These are phyloP conservation scores for Xylaria cubensis DNA, from an alignment of 495 filamentous ascomycete species.

Conservation along the genomic window DNA sequence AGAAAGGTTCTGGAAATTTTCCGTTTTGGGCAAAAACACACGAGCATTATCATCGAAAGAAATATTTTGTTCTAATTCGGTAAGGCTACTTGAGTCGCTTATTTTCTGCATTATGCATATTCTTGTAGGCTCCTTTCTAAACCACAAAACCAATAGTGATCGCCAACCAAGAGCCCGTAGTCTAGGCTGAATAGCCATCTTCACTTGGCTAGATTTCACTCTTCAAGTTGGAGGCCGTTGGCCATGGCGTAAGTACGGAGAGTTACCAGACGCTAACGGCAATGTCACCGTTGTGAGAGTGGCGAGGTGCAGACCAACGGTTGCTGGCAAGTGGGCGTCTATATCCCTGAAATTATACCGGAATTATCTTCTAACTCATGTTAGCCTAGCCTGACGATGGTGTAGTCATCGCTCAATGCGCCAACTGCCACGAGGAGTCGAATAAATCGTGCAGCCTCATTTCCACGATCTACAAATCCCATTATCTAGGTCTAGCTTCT, in stretches of 20 bases:
- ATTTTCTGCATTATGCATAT: background rate
- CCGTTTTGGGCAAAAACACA: background rate
- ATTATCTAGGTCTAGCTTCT: constrained; percentile 7
- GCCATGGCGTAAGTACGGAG: background rate
- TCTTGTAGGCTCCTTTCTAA: background rate
- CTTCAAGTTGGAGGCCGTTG: background rate
- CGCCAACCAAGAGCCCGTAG: background rate
- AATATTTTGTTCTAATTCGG: background rate
- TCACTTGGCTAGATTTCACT: background rate
- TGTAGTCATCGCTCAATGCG: constrained; percentile 12
- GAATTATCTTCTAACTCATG: constrained; percentile 16
- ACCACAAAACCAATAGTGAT: background rate
- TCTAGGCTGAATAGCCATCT: background rate
- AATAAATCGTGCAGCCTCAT: constrained; percentile 26
- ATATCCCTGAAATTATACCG: constrained; percentile 23
- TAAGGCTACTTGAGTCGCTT: background rate
- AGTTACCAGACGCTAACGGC: constrained; percentile 8
- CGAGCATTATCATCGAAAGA: background rate
- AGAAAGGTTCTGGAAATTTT: constrained; percentile 16
- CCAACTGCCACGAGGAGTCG: constrained; percentile 21
- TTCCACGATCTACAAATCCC: constrained; percentile 17
- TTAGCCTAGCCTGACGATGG: constrained; percentile 18
- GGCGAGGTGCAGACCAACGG: background rate
- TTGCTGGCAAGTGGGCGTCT: background rate
- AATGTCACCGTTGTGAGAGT: constrained; percentile 2